Conservation (phyloP, 495 filamentous ascomycete species). For the Haplographium delicatum region DNA sequence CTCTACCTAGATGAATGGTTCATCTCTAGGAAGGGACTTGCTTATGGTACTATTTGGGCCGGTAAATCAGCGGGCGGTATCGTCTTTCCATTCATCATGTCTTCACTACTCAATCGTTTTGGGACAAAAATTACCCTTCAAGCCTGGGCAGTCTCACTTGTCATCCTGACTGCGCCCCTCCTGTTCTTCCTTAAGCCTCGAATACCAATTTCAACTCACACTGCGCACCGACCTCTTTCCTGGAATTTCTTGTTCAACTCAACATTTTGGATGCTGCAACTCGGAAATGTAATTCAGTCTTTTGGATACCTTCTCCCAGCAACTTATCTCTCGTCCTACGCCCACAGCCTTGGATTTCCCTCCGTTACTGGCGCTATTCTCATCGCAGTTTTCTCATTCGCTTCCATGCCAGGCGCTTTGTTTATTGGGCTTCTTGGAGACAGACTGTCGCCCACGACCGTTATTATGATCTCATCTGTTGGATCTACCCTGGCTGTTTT, state of each 20-base stretch:
- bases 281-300: conserved; percentile 55
- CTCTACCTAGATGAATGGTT: conserved; percentile 40
- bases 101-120: conserved; percentile 26
- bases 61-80: conserved; percentile 25
- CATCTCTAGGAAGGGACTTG: conserved; percentile 41
- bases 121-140: conserved; percentile 50
- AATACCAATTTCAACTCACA: conserved; percentile 38
- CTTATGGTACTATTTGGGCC: conserved; percentile 45
- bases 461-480: conserved; percentile 53
- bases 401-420: conserved; percentile 52
- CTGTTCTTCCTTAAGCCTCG: conserved; percentile 54
- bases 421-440: conserved; percentile 56
- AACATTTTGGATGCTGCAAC: conserved; percentile 47
- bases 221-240: conserved; percentile 30
- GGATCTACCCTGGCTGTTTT: conserved; percentile 53
- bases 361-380: conserved; percentile 36
- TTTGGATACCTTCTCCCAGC: conserved; percentile 63
- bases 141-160: conserved; percentile 41
- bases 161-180: conserved; percentile 47
- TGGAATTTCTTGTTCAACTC: conserved; percentile 40
- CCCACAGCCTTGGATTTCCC: conserved; percentile 32
- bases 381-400: conserved; percentile 52
- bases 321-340: conserved; percentile 62
- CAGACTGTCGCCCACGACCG: conserved; percentile 50
- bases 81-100: conserved; percentile 23